Evolutionary conservation across 768 basidiomycete genomes (phyloP).

Genomic region (Macrolepiota fuliginosa): DNA sequence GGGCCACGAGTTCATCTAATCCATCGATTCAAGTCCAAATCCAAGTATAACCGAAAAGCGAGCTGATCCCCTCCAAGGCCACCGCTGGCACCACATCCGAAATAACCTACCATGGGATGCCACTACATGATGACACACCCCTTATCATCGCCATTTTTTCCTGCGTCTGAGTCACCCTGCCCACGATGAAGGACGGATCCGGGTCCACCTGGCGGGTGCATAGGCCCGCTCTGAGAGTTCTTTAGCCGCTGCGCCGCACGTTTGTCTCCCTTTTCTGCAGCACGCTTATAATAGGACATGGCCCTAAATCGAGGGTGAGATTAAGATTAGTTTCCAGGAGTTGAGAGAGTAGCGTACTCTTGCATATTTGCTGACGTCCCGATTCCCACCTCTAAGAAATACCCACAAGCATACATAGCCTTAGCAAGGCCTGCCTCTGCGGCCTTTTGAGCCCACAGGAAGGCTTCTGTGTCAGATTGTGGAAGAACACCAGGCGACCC

Average conservation of each 20-base stretch:
- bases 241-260: constrained; percentile 85
- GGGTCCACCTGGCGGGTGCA: constrained; percentile 57
- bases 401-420: constrained; percentile 97
- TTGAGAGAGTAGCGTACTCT: constrained; percentile 49
- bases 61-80: background rate
- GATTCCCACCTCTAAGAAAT: constrained; percentile 95
- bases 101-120: background rate
- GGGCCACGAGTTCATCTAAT: background rate
- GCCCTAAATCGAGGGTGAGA: constrained; percentile 44
- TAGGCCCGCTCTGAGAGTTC: constrained; percentile 51
- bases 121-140: constrained; percentile 90
- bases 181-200: constrained; percentile 62
- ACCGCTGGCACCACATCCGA: background rate
- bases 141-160: constrained; percentile 52
- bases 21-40: background rate
- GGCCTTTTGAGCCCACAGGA: constrained; percentile 94
- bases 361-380: constrained; percentile 65
- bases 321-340: constrained; percentile 8
- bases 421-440: constrained; percentile 90
- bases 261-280: constrained; percentile 91
- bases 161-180: constrained; percentile 29
- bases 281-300: constrained; percentile 79
- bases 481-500: constrained; percentile 97
- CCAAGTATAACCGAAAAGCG: constrained; percentile 1
- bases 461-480: constrained; percentile 98